A percentile compares a stretch with the other conserved stretches of the same genome.
phyloP scores from a whole-genome alignment of 345 rosid species.

The Cardamine resedifolia region DNA sequence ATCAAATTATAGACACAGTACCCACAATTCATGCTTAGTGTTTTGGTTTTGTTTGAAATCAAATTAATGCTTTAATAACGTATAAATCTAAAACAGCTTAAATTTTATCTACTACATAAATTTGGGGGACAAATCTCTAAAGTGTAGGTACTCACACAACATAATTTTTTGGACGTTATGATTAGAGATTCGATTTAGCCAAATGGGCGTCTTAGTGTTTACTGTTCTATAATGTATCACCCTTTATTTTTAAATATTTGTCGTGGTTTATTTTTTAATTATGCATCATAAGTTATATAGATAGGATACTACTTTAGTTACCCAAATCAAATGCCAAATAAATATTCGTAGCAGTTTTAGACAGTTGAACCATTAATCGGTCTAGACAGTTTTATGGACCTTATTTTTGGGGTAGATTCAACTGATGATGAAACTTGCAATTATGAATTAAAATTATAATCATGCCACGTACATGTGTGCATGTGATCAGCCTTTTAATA shows the following conservation, averaged over 20 bases:
- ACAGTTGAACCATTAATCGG: constrained; percentile 4
- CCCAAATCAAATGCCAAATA: background rate
- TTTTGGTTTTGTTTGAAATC: background rate
- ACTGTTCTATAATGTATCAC: background rate
- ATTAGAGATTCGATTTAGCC: background rate
- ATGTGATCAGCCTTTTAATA: constrained; percentile 35
- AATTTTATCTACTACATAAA: background rate
- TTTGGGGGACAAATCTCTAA: background rate
- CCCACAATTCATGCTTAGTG: background rate
- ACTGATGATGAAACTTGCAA: constrained; percentile 17
- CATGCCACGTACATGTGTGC: constrained; percentile 34
- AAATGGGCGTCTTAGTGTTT: background rate
- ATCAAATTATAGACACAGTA: background rate
- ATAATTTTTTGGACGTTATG: background rate
- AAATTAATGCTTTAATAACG: background rate
- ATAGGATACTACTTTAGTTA: background rate
- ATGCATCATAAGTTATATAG: background rate
- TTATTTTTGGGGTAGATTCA: background rate
- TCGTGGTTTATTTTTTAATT: background rate
- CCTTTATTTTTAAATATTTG: background rate
- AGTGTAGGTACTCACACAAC: constrained; percentile 15
- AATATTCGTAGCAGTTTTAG: background rate
- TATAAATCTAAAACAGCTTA: background rate
- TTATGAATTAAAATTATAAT: constrained; percentile 4
- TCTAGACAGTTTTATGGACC: constrained; percentile 3